These are phyloP conservation scores for Phialophora macrospora DNA, from an alignment of 2,329 filamentous ascomycete genomes.

Conservation along the genomic window DNA sequence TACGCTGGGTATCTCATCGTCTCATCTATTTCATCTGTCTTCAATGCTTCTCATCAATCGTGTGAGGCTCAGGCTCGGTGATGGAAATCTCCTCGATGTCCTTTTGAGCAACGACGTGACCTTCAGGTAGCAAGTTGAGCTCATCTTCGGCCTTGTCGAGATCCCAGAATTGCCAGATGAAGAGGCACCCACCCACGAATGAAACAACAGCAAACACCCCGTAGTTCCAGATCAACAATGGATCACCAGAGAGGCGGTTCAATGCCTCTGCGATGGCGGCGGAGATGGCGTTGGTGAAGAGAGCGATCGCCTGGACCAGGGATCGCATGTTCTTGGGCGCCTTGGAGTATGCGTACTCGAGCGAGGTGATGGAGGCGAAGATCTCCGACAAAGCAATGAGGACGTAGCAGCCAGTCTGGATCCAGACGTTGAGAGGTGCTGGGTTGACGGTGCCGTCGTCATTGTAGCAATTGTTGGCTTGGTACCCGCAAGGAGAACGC, in stretches of 20 bases:
- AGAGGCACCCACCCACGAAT: conserved; percentile 64
- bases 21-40: neutral
- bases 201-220: conserved; percentile 65
- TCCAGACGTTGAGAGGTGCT: conserved; percentile 46
- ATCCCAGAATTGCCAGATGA: conserved; percentile 70
- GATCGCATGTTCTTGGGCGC: conserved; percentile 79
- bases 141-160: conserved; percentile 71
- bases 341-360: conserved; percentile 76
- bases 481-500: conserved; percentile 58
- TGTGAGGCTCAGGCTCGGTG: conserved; percentile 12
- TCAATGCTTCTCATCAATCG: conserved; percentile 20
- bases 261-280: conserved; percentile 73
- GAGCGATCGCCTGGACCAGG: conserved; percentile 68
- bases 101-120: conserved; percentile 29
- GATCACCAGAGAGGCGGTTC: conserved; percentile 65
- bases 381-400: conserved; percentile 63
- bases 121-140: conserved; percentile 56
- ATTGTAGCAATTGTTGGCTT: conserved; percentile 47
- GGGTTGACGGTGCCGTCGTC: conserved; percentile 39
- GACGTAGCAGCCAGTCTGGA: conserved; percentile 56
- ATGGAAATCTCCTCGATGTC: conserved; percentile 20
- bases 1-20: neutral
- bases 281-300: conserved; percentile 73
- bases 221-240: conserved; percentile 75
- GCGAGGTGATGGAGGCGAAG: conserved; percentile 68